Conservation (phyloP, 805 yeast species). For the Danielozyma ontarioensis region DNA sequence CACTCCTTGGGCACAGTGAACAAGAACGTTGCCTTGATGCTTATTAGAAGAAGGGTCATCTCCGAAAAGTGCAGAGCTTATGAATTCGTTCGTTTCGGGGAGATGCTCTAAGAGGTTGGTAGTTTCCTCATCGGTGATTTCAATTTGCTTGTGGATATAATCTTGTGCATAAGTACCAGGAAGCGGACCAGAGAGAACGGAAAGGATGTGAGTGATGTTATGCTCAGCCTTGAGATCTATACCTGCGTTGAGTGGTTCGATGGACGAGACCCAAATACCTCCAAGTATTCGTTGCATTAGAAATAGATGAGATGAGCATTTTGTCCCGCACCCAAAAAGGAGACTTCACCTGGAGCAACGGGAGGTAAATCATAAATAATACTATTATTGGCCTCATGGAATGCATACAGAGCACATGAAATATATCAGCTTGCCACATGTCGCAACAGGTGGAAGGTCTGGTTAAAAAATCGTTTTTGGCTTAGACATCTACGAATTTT, state of each 20-base stretch:
- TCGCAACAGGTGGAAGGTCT: no score
- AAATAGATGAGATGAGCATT: neutral
- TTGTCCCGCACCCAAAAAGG: neutral
- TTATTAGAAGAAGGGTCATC: constrained; percentile 6
- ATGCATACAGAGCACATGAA: no score
- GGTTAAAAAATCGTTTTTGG: no score
- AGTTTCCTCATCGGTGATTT: constrained; percentile 66
- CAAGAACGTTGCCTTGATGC: constrained; percentile 40
- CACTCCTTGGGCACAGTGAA: constrained; percentile 51
- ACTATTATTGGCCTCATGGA: no score
- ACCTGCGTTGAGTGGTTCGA: constrained; percentile 48
- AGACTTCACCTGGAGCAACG: no score
- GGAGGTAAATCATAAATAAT: no score
- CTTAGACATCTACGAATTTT: no score
- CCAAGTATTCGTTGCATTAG: constrained; percentile 64
- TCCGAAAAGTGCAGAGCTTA: constrained; percentile 57
- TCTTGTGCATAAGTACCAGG: constrained; percentile 44
- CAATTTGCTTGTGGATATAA: constrained; percentile 55
- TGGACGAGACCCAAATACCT: constrained; percentile 69
- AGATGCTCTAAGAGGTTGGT: constrained; percentile 63
- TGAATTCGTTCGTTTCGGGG: constrained; percentile 58
- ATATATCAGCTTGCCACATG: no score
- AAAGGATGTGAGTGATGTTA: constrained; percentile 67
- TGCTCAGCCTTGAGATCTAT: constrained; percentile 45
- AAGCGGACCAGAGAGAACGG: constrained; percentile 61